Percentiles rank a stretch among this genome's conserved stretches.
These are phyloP conservation scores for Coemansia sp. DNA, from an alignment of 192 early-diverging fungal genomes.

Conservation along the genomic window DNA sequence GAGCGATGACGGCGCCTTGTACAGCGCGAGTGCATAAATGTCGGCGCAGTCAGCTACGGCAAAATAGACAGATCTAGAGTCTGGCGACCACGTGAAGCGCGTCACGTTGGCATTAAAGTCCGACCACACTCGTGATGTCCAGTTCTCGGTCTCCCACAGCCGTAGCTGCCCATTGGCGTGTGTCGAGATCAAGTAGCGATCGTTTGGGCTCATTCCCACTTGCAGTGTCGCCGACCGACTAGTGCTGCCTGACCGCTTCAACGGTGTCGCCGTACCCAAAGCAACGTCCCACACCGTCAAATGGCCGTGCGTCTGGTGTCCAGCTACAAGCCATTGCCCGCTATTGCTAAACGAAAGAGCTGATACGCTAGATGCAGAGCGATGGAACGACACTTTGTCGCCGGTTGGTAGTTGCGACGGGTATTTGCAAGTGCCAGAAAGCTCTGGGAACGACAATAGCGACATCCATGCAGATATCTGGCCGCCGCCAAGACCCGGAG, in stretches of 20 bases:
- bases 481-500: constrained; percentile 23
- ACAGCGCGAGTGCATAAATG: constrained; percentile 44
- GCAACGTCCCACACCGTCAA: constrained; percentile 54
- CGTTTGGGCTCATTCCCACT: constrained; percentile 40
- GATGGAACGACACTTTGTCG: constrained; percentile 10
- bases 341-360: constrained; percentile 40
- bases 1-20: constrained; percentile 37
- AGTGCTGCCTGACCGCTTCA: constrained; percentile 42
- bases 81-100: constrained; percentile 48
- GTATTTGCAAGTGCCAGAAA: constrained; percentile 4
- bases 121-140: constrained; percentile 51
- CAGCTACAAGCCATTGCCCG: constrained; percentile 51
- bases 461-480: constrained; percentile 53
- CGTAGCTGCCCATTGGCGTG: constrained; percentile 50
- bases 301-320: constrained; percentile 41
- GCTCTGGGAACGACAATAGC: constrained; percentile 36
- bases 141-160: constrained; percentile 52
- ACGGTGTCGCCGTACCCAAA: constrained; percentile 42
- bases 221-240: constrained; percentile 28
- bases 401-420: constrained; percentile 9
- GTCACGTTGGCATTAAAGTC: constrained; percentile 29
- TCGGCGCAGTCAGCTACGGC: constrained; percentile 19
- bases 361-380: constrained; percentile 38
- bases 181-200: constrained; percentile 32
- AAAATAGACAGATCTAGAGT: constrained; percentile 51